These are phyloP conservation scores for Syzygium syzygioides DNA, from an alignment of 441 rosid genomes.

Conservation along the genomic window DNA sequence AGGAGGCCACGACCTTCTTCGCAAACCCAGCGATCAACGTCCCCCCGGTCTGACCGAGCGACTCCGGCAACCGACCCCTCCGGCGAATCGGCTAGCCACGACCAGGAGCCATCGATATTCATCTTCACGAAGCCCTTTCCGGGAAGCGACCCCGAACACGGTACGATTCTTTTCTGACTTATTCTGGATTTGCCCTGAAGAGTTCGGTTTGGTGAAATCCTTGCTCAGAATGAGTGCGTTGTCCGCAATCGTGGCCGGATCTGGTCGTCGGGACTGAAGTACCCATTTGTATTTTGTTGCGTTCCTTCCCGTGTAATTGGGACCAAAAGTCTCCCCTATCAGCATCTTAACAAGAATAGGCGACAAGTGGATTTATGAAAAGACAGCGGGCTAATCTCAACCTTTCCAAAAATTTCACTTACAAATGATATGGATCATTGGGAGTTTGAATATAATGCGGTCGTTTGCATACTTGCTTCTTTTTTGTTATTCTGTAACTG, in stretches of 20 bases:
- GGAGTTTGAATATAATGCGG: neutral
- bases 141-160: neutral
- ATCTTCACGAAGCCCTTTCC: neutral
- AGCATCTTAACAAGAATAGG: too few species aligned
- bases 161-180: neutral
- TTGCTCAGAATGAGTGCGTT: neutral
- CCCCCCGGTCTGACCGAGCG: rapidly evolving
- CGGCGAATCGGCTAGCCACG: rapidly evolving
- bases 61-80: neutral
- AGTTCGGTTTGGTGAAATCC: neutral
- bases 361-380: too few species aligned
- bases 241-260: too few species aligned
- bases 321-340: too few species aligned
- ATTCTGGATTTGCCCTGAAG: neutral
- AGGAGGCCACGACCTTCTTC: too few species aligned
- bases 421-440: neutral
- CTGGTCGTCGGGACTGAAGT: neutral
- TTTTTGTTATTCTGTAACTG: too few species aligned
- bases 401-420: neutral
- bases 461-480: rapidly evolving
- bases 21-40: neutral
- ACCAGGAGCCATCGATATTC: neutral
- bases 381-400: too few species aligned
- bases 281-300: neutral
- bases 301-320: too few species aligned